Evolutionary conservation across 2,329 filamentous ascomycete genomes (phyloP), one percentile per base, ranked within the genome.

Genomic region (Scedosporium minutisporum): DNA sequence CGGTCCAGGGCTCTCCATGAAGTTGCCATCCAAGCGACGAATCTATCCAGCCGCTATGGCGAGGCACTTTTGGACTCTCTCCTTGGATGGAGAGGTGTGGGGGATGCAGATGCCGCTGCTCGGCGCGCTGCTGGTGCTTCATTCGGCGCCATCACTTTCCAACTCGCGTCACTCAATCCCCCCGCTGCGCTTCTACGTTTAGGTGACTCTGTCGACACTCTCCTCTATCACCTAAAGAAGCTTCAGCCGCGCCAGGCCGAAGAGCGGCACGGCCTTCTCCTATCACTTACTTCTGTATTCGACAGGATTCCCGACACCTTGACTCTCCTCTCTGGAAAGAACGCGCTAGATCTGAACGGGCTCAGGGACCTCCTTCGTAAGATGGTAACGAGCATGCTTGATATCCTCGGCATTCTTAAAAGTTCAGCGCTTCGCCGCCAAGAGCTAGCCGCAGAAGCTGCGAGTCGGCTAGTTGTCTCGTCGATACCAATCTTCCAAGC

Each of bases 41-140:
- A 76, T n/a, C 76, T 97, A 4, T 84, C 86, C 33, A 68, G 77
- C 1, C 91, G 90, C 65, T 87, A 87, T 64, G 90, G 90, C 72
- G 78, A 82, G 57, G 86, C 89, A 1, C 75, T 97, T 3, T 75
- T 91, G 7, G 82, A 87, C 42, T 87, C 83, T 0, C 77, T 96
- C 6, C 77, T 96, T 12, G 87, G 85, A 21, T 99, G 95, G 95
- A 84, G 93, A 72, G 95, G 95, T 0, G 83, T 96, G n/a, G 87
- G 88, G 0, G 91, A 96, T 66, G 79, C 86, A 7, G 92, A 97
- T 72, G 82, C 86, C 0, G 77, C 81, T 5, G 91, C 91, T 1
- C 84, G 95, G 65, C 82, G 90, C 67, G 82, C 84, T 59, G 87
- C 91, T 14, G 91, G 89, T 1, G 75, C 74, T 1, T 87, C 90